A percentile compares a stretch with the other conserved stretches of the same genome.
Evolutionary conservation across 768 basidiomycete genomes (phyloP).

Genomic region (Hortiboletus flavorubellus): DNA sequence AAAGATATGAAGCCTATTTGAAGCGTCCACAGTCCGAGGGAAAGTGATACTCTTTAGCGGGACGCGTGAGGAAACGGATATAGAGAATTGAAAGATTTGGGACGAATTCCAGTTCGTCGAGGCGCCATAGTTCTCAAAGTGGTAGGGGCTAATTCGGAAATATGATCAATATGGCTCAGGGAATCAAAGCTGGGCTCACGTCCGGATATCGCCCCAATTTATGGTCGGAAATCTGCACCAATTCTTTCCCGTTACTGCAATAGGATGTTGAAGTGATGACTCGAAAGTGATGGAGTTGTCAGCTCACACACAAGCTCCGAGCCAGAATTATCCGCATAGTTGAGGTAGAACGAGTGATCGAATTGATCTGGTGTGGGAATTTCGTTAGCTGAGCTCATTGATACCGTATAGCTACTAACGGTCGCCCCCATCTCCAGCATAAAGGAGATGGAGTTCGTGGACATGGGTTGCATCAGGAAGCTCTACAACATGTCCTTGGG

Average conservation of each 20-base stretch:
- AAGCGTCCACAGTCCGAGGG: conserved; percentile 28
- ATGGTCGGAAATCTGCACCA: conserved; percentile 43
- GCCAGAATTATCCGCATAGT: conserved; percentile 36
- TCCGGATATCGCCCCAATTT: conserved; percentile 41
- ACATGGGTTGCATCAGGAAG: conserved; percentile 33
- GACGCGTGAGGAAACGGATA: conserved; percentile 39
- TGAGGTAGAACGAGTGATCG: conserved; percentile 35
- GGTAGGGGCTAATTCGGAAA: conserved; percentile 38
- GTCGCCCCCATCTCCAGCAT: conserved; percentile 40
- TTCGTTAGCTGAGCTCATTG: background rate
- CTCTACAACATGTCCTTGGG: conserved; percentile 39
- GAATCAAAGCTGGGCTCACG: conserved; percentile 29
- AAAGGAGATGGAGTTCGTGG: conserved; percentile 49
- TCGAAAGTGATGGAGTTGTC: background rate
- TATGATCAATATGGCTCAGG: background rate
- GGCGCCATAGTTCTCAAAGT: conserved; percentile 36
- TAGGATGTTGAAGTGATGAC: background rate
- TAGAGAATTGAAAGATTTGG: conserved; percentile 45
- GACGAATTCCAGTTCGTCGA: conserved; percentile 40
- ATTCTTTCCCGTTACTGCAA: conserved; percentile 42
- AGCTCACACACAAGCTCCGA: conserved; percentile 35
- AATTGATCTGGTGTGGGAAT: conserved; percentile 26
- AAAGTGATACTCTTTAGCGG: conserved; percentile 43
- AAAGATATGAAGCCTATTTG: conserved; percentile 43
- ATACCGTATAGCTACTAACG: conserved; percentile 20